Base-by-base conservation (phyloP, 345 rosid genomes). In the Excoecaria agallocha region DNA sequence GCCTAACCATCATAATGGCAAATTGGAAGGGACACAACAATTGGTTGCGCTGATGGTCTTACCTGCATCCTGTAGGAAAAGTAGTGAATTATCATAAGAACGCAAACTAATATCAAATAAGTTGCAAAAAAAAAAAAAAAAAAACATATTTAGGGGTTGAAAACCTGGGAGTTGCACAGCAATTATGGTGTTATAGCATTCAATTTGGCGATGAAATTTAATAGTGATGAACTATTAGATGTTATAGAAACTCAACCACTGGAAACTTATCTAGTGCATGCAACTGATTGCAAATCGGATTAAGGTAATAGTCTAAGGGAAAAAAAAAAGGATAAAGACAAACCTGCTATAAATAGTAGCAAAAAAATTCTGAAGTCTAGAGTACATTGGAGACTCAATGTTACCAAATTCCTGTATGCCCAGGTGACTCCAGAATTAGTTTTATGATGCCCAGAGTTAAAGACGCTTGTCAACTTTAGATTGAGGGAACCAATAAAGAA, bases 1-100 rank as follows among this genome's bases (percentile, higher is more conserved):
- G 68, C 61, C 92, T 81, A 77, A 94, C 97, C 97, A 77, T 91
- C 98, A 78, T 89, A 89, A 84, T 94, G 97, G 80, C 97, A 90
- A 66, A 92, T 76, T 48, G 97, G 98, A 77, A 94, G 82, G 71
- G 97, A 89, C 68, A 94, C 79, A 9, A 94, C 83, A 54, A 94
- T 75, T 54, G 98, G 95, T 66, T 94, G 97, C 48, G 54, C 39
- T 60, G 86, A 77, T 74, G 97, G 80, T 80, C 78, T 90, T 17
- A 92, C 97, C 71, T 87, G 97, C 98, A 94, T 91, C 87, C 98
- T 94, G 87, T 74, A 78, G 65, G 65, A 11, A 74, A 22, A 58
- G 50, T 19, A 43, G 55, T 69, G 37, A 58, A 22, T 58, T 6
- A 74, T n/a, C 3, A 50, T 20, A 52, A 51, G 39, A 24, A 52